Evolutionary conservation across 2,329 filamentous ascomycete genomes (phyloP).

Genomic region (Aspergillus sojae): DNA sequence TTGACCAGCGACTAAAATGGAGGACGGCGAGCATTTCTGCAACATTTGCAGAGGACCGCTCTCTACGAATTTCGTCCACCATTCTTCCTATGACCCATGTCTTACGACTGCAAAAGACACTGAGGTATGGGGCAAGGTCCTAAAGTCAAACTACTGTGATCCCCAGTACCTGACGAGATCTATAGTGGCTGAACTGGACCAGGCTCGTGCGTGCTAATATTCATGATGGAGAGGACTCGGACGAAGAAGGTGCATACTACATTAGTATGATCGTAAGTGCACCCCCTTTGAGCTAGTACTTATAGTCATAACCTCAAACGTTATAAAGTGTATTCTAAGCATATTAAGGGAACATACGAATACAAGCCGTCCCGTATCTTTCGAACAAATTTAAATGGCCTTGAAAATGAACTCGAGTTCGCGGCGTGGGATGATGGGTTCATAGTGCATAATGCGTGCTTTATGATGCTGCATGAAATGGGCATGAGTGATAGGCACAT

Average conservation of each 20-base stretch:
- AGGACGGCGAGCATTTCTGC: slow-evolving; percentile 1
- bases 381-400: not conserved
- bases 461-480: not conserved
- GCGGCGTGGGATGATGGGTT: not conserved
- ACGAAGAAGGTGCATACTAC: not conserved
- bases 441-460: not conserved
- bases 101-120: not conserved
- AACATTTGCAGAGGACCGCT: slow-evolving; percentile 11
- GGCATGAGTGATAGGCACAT: not conserved
- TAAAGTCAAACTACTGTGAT: not conserved
- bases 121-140: not conserved
- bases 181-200: not conserved
- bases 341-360: not conserved
- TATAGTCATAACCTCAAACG: not conserved
- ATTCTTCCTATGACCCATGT: not conserved
- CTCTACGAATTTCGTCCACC: not conserved
- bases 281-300: not conserved
- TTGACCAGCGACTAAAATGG: not conserved
- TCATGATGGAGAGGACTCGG: not conserved
- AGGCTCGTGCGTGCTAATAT: not conserved
- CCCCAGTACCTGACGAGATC: not conserved
- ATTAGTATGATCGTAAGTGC: not conserved
- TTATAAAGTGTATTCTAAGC: not conserved
- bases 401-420: not conserved
- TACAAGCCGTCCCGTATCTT: not conserved